Evolutionary conservation across 2,329 filamentous ascomycete genomes (phyloP).

Genomic region (Cytospora paraplurivora): DNA sequence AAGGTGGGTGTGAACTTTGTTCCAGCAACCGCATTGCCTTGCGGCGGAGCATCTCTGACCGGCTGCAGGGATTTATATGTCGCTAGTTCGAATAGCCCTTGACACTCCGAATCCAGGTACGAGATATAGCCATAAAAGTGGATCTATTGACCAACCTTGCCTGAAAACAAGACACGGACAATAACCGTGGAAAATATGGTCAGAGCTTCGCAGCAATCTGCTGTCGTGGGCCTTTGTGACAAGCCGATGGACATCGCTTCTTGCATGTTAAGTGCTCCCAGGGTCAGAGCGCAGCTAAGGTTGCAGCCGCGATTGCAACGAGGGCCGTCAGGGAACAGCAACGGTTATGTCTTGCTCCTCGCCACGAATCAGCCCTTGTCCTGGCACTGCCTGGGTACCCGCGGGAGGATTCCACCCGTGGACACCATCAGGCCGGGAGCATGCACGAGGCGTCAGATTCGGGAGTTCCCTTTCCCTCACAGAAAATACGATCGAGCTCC

Average conservation of each 20-base stretch:
- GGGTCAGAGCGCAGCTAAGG: slow-evolving; percentile 13
- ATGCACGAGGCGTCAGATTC: slow-evolving; percentile 19
- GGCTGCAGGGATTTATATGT: slow-evolving; percentile 18
- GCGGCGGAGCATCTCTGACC: not conserved
- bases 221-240: not conserved
- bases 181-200: not conserved
- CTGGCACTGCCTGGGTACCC: slow-evolving; percentile 12
- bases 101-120: not conserved
- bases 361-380: not conserved
- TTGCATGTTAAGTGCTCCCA: slow-evolving; percentile 10
- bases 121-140: not conserved
- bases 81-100: slow-evolving; percentile 13
- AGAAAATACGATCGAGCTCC: not conserved
- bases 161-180: not conserved
- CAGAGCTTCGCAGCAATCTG: not conserved
- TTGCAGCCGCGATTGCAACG: slow-evolving; percentile 19
- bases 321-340: slow-evolving; percentile 1
- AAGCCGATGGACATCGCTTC: not conserved
- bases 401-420: slow-evolving; percentile 5
- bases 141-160: not conserved
- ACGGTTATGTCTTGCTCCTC: slow-evolving; percentile 6
- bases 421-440: slow-evolving; percentile 19
- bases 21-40: slow-evolving; percentile 17
- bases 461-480: not conserved
- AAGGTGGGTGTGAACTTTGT: slow-evolving; percentile 15